These are phyloP conservation scores for Isatis tinctoria DNA, from an alignment of 345 rosid genomes.

Conservation along the genomic window DNA sequence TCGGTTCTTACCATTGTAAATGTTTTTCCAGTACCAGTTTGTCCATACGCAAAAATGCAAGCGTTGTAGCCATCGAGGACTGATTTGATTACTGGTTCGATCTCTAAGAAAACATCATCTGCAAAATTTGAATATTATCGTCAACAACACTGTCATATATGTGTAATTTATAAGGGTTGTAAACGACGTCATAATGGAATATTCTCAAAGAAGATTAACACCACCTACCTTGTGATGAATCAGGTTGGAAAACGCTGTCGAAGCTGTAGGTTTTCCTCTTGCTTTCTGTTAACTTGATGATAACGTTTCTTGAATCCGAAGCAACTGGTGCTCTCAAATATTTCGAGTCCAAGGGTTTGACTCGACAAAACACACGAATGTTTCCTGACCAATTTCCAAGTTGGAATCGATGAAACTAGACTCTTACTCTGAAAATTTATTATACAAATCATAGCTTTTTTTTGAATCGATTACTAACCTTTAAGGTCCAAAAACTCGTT, in stretches of 20 bases:
- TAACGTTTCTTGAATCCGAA: constrained; percentile 45
- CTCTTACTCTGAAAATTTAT: neutral
- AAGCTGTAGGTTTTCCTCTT: constrained; percentile 55
- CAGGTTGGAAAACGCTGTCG: constrained; percentile 61
- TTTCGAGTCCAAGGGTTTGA: constrained; percentile 42
- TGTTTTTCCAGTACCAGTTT: constrained; percentile 87
- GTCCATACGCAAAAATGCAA: constrained; percentile 78
- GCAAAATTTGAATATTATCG: constrained; percentile 22
- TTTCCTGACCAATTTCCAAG: constrained; percentile 39
- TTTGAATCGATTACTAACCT: constrained; percentile 37
- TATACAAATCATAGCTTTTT: neutral
- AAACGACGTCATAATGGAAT: neutral
- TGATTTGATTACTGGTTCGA: constrained; percentile 74
- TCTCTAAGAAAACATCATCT: constrained; percentile 77
- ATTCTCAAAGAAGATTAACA: neutral
- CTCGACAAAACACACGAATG: constrained; percentile 77
- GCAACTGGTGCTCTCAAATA: constrained; percentile 40
- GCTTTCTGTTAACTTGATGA: constrained; percentile 38
- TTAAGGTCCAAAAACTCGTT: constrained; percentile 71
- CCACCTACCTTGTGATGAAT: constrained; percentile 61
- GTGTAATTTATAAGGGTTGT: neutral
- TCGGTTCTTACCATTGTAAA: constrained; percentile 59
- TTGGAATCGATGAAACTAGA: neutral
- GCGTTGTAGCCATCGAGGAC: constrained; percentile 84
- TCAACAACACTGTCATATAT: constrained; percentile 5